These are phyloP conservation scores for Davidsoniella australis DNA, from an alignment of 2,329 filamentous ascomycete genomes.

Conservation along the genomic window DNA sequence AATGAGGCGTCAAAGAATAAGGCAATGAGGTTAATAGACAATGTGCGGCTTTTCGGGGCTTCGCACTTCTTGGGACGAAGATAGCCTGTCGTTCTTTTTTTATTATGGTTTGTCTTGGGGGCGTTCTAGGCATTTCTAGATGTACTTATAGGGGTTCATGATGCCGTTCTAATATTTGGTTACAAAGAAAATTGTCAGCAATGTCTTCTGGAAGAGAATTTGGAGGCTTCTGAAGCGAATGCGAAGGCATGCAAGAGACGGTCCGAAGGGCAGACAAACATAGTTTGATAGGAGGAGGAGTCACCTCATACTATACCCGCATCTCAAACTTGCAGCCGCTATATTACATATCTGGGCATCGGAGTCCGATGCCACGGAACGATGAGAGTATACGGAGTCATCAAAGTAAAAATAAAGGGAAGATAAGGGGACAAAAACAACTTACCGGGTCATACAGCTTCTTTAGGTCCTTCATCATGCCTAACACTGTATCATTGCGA, in stretches of 20 bases:
- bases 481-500: conserved; percentile 70
- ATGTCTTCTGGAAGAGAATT: too few relatives aligned
- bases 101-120: too few relatives aligned
- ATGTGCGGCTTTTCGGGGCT: too few relatives aligned
- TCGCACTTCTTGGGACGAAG: too few relatives aligned
- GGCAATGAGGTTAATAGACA: too few relatives aligned
- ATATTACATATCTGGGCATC: neutral
- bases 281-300: neutral
- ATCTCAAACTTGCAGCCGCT: neutral
- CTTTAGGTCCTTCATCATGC: conserved; percentile 91
- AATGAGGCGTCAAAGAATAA: too few relatives aligned
- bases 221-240: neutral
- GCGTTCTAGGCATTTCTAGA: conserved; percentile 26
- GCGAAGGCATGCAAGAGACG: neutral
- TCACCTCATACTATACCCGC: too few relatives aligned
- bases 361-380: neutral
- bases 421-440: conserved; percentile 9
- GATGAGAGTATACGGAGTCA: neutral
- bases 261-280: too few relatives aligned
- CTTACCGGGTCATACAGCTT: conserved; percentile 83
- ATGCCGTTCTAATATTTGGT: conserved; percentile 60
- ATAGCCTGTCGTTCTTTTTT: too few relatives aligned
- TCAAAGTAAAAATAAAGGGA: neutral
- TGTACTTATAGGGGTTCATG: conserved; percentile 98
- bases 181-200: neutral